phyloP scores from a whole-genome alignment of 2,329 filamentous ascomycete genomes.

The Colletotrichum tropicicola region DNA sequence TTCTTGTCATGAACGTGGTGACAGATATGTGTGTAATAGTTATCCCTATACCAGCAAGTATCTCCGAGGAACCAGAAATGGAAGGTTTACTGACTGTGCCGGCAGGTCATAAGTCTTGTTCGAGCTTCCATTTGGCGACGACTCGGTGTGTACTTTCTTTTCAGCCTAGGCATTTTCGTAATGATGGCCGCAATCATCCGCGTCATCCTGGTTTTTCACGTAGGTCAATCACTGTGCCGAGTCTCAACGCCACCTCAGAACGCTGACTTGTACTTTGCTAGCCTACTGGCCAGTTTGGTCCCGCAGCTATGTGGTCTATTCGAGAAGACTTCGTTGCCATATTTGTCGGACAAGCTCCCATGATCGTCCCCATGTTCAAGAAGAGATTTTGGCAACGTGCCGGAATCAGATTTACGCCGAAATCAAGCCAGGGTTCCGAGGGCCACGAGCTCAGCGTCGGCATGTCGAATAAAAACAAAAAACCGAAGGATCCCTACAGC shows the following conservation, averaged over 20 bases:
- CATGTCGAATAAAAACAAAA: slow-evolving; percentile 11
- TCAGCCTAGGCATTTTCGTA: slow-evolving; percentile 43
- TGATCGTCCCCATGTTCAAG: slow-evolving; percentile 40
- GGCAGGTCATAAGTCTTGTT: slow-evolving; percentile 37
- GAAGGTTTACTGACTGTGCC: not conserved
- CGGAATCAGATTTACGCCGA: not conserved
- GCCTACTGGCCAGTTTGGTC: slow-evolving; percentile 13
- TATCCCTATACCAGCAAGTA: slow-evolving; percentile 43
- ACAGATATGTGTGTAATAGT: slow-evolving; percentile 46
- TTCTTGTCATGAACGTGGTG: slow-evolving; percentile 42
- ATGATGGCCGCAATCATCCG: slow-evolving; percentile 40
- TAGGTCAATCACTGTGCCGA: too few species aligned
- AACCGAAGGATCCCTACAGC: slow-evolving; percentile 33
- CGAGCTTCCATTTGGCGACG: slow-evolving; percentile 40
- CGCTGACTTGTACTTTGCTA: not conserved
- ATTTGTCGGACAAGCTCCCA: slow-evolving; percentile 45
- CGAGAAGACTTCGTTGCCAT: slow-evolving; percentile 48
- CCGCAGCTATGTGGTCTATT: slow-evolving; percentile 46
- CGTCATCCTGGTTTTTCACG: slow-evolving; percentile 40
- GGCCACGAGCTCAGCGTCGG: slow-evolving; percentile 26
- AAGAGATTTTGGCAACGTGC: slow-evolving; percentile 35
- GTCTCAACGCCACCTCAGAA: not conserved
- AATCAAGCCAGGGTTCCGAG: slow-evolving; percentile 15
- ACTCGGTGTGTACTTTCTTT: slow-evolving; percentile 41
- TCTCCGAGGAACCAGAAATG: rapidly evolving